These are phyloP conservation scores for Trypanosoma lewisi DNA, from an alignment of 208 protist species.

Conservation along the genomic window DNA sequence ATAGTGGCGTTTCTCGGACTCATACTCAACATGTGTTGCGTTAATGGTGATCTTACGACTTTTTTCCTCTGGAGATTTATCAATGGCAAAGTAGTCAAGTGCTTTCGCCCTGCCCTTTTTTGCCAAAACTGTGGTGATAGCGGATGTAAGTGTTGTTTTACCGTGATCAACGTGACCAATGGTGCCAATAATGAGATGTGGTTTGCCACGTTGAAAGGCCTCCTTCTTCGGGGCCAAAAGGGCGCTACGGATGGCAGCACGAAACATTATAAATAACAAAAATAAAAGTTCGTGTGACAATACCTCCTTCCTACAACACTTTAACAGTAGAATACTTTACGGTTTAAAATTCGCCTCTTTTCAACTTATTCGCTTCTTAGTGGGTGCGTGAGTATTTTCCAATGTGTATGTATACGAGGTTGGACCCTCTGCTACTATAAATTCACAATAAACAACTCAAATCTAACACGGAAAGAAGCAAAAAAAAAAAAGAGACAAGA, in stretches of 20 bases:
- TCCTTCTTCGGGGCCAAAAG: slow-evolving; percentile 73
- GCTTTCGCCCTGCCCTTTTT: slow-evolving; percentile 81
- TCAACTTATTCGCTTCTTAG: background rate
- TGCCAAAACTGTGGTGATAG: slow-evolving; percentile 95
- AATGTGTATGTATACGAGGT: background rate
- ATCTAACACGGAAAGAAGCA: background rate
- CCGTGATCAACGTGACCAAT: slow-evolving; percentile 99
- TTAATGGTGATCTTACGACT: slow-evolving; percentile 99
- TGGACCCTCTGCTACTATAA: background rate
- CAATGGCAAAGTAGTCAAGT: slow-evolving; percentile 97
- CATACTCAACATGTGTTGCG: slow-evolving; percentile 97
- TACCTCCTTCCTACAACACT: background rate
- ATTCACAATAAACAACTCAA: background rate
- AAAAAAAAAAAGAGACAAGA: background rate
- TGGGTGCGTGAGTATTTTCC: background rate
- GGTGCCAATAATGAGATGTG: slow-evolving; percentile 98
- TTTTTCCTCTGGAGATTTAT: slow-evolving; percentile 99
- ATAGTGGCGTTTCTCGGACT: slow-evolving; percentile 98
- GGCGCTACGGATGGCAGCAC: slow-evolving; percentile 38
- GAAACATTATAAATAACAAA: slow-evolving; percentile 33
- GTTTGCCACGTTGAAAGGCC: slow-evolving; percentile 94
- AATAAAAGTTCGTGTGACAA: background rate
- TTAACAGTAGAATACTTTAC: background rate
- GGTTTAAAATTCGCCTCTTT: background rate
- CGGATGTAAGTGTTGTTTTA: slow-evolving; percentile 98